Base-by-base conservation (phyloP, 352 stramenopile genomes). In the Globisporangium parvum region DNA sequence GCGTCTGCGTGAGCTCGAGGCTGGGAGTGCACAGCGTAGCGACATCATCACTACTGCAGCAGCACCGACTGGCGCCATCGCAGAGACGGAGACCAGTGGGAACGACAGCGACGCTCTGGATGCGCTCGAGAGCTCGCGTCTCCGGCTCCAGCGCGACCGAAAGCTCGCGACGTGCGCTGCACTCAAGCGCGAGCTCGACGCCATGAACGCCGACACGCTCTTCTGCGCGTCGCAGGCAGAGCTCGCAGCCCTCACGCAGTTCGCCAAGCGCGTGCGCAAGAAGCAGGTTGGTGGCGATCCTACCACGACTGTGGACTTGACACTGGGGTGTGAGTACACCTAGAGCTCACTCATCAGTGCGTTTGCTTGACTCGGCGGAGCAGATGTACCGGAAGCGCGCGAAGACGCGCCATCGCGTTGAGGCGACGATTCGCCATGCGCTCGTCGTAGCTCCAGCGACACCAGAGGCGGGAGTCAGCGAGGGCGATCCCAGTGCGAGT, bases 101-200 rank as follows among this genome's bases (percentile, higher is more conserved):
- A 47, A 47, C 41, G n/a, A 49, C 18, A 1, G 6, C 23, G 37
- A 59, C 6, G 24, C 55, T 14, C 44, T 31, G 18, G 24, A 63
- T 15, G 47, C 45, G 33, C 44, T 69, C 10, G 56, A 65, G 12
- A 11, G 66, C 6, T 51, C 59, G 37, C 69, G 69, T 14, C 53
- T 77, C 15, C 62, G 57, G 18, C 47, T 68, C 1, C 66, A 77
- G 28, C 47, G 44, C 2, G 69, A 75, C 23, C 54, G 57, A 6
- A 68, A 66, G 51, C 62, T 54, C 2, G 35, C 39, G 0, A 20
- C 24, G 4, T 77, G 69, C 28, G 62, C 55, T 26, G 31, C 59
- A 17, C 31, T 77, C 5, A 51, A 62, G n/a, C 18, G 23, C 2
- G 37, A 62, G 20, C 46, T 77, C 3, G 66, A 73, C 14, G 12